phyloP scores from a whole-genome alignment of 2,329 filamentous ascomycete genomes.

The Aureobasidium sp. region DNA sequence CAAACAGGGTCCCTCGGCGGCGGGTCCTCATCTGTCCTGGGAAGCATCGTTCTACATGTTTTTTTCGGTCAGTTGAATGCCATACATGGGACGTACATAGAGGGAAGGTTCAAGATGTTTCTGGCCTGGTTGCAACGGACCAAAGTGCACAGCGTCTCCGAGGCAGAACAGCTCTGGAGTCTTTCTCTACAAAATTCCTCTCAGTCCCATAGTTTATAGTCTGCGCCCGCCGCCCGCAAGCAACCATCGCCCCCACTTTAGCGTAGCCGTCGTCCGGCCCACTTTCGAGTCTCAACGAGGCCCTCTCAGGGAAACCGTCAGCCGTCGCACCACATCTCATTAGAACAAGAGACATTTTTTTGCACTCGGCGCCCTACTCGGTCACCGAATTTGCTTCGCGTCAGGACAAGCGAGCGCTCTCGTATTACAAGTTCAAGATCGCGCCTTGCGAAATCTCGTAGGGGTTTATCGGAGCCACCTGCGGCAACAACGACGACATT shows the following conservation, averaged over 20 bases:
- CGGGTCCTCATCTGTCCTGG: background rate
- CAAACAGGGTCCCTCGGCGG: slow-evolving; percentile 4
- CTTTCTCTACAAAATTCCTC: background rate
- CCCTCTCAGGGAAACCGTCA: background rate
- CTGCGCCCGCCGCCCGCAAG: slow-evolving; percentile 1
- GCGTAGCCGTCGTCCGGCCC: background rate
- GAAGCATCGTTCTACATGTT: background rate
- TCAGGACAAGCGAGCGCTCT: background rate
- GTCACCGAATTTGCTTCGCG: background rate
- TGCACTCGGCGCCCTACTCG: background rate
- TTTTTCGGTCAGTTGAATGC: background rate
- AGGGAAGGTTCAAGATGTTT: background rate
- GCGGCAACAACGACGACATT: slow-evolving; percentile 16
- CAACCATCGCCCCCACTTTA: background rate
- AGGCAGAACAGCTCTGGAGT: background rate
- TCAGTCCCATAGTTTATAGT: slow-evolving; percentile 10
- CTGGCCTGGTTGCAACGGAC: background rate
- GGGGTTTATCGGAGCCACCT: slow-evolving; percentile 16
- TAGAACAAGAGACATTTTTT: slow-evolving; percentile 1
- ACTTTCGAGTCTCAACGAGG: background rate
- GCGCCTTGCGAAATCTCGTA: background rate
- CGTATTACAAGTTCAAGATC: background rate
- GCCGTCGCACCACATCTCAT: background rate
- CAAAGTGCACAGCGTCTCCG: background rate
- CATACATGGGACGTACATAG: background rate